These are phyloP conservation scores for Chiua virens DNA, from an alignment of 768 basidiomycete species.

Conservation along the genomic window DNA sequence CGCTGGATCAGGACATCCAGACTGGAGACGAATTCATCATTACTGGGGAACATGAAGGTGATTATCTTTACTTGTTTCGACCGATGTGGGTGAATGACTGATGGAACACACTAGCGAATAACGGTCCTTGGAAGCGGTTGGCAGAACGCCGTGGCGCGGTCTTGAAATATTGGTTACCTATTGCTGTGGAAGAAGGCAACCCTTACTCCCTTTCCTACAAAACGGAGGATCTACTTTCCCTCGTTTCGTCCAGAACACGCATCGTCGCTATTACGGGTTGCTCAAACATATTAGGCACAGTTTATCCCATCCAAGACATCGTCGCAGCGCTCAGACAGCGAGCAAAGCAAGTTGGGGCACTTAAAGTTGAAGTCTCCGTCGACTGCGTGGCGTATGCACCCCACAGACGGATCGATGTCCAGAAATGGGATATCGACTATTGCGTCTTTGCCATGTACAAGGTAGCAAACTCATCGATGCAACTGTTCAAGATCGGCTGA, in stretches of 20 bases:
- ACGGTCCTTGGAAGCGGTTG: constrained; percentile 74
- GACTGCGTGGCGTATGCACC: constrained; percentile 83
- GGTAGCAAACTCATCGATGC: constrained; percentile 36
- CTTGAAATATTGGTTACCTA: constrained; percentile 60
- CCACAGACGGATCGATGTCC: constrained; percentile 69
- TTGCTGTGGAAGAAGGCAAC: constrained; percentile 50
- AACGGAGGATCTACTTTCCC: constrained; percentile 55
- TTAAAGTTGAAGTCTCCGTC: constrained; percentile 64
- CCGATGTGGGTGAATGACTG: background rate
- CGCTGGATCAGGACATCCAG: constrained; percentile 53
- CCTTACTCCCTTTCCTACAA: constrained; percentile 64
- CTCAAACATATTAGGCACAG: constrained; percentile 72
- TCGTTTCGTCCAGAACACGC: constrained; percentile 65
- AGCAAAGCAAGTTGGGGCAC: constrained; percentile 51
- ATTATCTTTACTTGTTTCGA: constrained; percentile 5
- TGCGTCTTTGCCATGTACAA: constrained; percentile 75
- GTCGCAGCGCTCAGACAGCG: constrained; percentile 50
- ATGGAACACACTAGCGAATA: constrained; percentile 53
- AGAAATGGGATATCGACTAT: constrained; percentile 77
- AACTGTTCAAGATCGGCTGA: background rate
- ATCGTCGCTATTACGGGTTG: constrained; percentile 73
- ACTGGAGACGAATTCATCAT: constrained; percentile 73
- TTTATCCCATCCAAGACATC: constrained; percentile 60
- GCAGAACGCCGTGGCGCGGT: constrained; percentile 54
- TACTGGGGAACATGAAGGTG: constrained; percentile 81